Conservation (phyloP, 176 grass and related monocot genomes). For the Raddia guianensis region DNA sequence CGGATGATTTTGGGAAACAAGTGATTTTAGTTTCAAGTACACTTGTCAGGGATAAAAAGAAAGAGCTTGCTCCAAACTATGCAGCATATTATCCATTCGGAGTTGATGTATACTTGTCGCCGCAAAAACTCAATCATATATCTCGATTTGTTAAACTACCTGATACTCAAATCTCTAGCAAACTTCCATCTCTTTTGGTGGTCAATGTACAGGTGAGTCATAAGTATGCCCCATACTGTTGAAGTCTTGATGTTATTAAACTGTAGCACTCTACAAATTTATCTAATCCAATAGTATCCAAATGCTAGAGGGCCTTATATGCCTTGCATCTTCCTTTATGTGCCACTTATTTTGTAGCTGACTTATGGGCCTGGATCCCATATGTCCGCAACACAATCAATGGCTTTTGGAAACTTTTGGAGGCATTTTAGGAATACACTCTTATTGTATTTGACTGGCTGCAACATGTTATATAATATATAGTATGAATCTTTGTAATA, state of each 20-base stretch:
- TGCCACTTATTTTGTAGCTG: too few species aligned
- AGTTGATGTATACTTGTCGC: constrained; percentile 81
- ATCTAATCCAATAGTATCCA: too few species aligned
- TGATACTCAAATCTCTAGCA: constrained; percentile 55
- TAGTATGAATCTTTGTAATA: not conserved
- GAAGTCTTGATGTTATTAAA: not conserved
- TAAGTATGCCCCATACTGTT: not conserved
- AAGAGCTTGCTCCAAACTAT: constrained; percentile 84
- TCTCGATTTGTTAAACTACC: constrained; percentile 93
- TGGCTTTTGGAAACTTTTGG: too few species aligned
- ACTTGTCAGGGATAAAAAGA: constrained; percentile 91
- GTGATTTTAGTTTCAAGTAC: constrained; percentile 30
- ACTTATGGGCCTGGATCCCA: too few species aligned
- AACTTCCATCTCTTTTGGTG: constrained; percentile 80
- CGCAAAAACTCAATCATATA: constrained; percentile 94
- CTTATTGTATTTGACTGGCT: constrained; percentile 17
- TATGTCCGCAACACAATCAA: too few species aligned
- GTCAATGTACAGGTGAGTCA: constrained; percentile 88
- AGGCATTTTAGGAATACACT: too few species aligned
- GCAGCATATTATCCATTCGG: constrained; percentile 92
- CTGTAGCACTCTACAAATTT: not conserved
- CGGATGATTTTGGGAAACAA: constrained; percentile 19
- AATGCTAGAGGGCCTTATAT: too few species aligned
- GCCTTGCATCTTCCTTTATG: too few species aligned
- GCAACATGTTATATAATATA: not conserved